These are phyloP conservation scores for Diplodia corticola DNA, from an alignment of 2,329 filamentous ascomycete genomes.

Conservation along the genomic window DNA sequence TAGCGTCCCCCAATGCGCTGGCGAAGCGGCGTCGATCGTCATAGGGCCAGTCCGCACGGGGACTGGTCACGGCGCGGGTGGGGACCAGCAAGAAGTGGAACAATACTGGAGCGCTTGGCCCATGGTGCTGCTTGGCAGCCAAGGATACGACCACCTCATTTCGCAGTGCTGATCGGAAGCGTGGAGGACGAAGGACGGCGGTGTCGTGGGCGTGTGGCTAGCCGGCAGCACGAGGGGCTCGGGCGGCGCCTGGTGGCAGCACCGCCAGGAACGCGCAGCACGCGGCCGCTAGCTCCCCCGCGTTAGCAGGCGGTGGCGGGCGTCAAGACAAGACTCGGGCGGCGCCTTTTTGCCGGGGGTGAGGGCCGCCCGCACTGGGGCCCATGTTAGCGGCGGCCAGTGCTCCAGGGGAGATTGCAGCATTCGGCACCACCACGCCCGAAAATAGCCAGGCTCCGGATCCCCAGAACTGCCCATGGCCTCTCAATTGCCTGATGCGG, in stretches of 20 bases:
- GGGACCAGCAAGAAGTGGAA: slow-evolving; percentile 12
- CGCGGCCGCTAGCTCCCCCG: neutral
- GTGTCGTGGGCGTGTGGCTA: neutral
- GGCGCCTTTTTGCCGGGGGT: neutral
- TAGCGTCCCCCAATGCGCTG: neutral
- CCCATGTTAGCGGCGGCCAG: neutral
- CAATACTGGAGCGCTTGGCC: slow-evolving; percentile 28
- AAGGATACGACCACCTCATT: slow-evolving; percentile 15
- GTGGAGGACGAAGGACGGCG: neutral
- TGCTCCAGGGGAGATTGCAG: slow-evolving; percentile 17
- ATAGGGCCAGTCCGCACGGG: slow-evolving; percentile 9
- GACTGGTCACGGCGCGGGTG: slow-evolving; percentile 2
- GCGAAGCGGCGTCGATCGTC: slow-evolving; percentile 14
- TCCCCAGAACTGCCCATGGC: slow-evolving; percentile 12
- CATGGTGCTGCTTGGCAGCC: slow-evolving; percentile 13
- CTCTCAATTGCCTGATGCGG: slow-evolving; percentile 20
- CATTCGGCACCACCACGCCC: slow-evolving; percentile 4
- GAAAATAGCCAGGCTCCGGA: slow-evolving; percentile 17
- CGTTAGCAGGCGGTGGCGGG: neutral
- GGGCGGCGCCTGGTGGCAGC: neutral
- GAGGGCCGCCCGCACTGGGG: neutral
- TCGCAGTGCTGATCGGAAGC: slow-evolving; percentile 15
- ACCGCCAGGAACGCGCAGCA: neutral
- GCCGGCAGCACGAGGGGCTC: neutral
- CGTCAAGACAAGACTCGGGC: neutral